Evolutionary conservation across 192 early-diverging fungal genomes (phyloP), one percentile per base, ranked within the genome.

Genomic region (Haplosporangium gracile): DNA sequence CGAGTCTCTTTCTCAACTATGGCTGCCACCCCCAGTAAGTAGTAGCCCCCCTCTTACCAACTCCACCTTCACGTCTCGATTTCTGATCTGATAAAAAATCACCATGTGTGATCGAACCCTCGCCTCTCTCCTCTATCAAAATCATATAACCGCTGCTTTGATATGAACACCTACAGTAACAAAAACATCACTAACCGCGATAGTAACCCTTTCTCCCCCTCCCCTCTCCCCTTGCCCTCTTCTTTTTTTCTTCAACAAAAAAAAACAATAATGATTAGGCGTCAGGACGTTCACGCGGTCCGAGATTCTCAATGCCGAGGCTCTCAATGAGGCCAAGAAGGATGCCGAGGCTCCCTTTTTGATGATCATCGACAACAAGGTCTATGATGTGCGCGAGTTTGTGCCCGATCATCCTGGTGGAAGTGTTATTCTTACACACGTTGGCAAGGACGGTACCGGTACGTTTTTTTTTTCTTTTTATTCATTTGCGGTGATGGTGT

Each of bases 371-470:
- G 91, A 96, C 81, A 91, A 93, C 88, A 96, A 96, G 78, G 91
- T 97, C 2, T 96, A 96, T 79, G 95, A 97, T 90, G 85, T 97
- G 42, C 89, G 91, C n/a, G 94, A 94, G 40, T 96, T 97, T 82
- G 77, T 93, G 24, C 78, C 79, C 71, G 94, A 93, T 77, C 96
- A 97, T 84, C 96, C 96, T 70, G 96, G 96, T 78, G 95, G 95
- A 76, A 88, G 82, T 29, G 95, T 96, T 4, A 91, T 95, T 70
- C 85, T 95, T 78, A 95, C 95, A 16, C 94, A 95, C 80, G 69
- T 95, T 22, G 95, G 95, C 73, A 94, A 93, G 81, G 96, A 97
- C 79, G 91, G 89, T 70, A 89, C 92, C 77, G 93, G 93, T 94
- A 89, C 78, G 84, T 65, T 63, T 63, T 43, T 40, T 51, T 20